phyloP scores from a whole-genome alignment of 2,329 filamentous ascomycete species.

The Knufia petricola region DNA sequence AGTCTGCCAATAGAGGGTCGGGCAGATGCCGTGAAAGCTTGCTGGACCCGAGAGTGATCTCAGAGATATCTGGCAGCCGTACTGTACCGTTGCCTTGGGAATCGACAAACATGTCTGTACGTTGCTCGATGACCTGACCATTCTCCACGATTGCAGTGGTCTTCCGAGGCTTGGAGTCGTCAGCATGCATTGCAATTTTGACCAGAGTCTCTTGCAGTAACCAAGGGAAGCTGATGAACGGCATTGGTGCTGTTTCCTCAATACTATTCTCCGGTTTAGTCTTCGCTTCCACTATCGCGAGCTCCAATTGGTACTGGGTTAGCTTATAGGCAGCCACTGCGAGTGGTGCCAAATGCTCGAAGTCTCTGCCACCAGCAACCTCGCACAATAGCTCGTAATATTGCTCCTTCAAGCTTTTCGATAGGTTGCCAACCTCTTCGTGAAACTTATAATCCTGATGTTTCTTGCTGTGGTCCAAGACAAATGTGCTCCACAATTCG shows the following conservation, averaged over 20 bases:
- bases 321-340: slow-evolving; percentile 81
- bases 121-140: neutral
- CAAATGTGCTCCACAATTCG: slow-evolving; percentile 82
- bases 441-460: slow-evolving; percentile 75
- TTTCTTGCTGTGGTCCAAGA: slow-evolving; percentile 62
- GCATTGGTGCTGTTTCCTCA: slow-evolving; percentile 44
- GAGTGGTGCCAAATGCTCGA: slow-evolving; percentile 56
- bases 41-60: neutral
- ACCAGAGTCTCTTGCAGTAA: slow-evolving; percentile 67
- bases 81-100: slow-evolving; percentile 75
- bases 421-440: slow-evolving; percentile 67
- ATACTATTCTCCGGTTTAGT: slow-evolving; percentile 14
- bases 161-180: slow-evolving; percentile 31
- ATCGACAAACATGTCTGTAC: slow-evolving; percentile 51
- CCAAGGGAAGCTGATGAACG: slow-evolving; percentile 91
- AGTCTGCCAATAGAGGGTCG: slow-evolving; percentile 1
- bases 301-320: slow-evolving; percentile 60
- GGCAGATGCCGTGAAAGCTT: slow-evolving; percentile 6
- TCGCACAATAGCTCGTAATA: slow-evolving; percentile 60
- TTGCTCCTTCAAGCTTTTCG: slow-evolving; percentile 54
- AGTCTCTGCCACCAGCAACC: slow-evolving; percentile 52
- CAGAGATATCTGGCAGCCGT: slow-evolving; percentile 55
- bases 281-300: slow-evolving; percentile 46
- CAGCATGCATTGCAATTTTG: slow-evolving; percentile 48
- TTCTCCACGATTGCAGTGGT: slow-evolving; percentile 14